These are phyloP conservation scores for Dendrobium nobile DNA, from an alignment of 106 monocot species.

Conservation along the genomic window DNA sequence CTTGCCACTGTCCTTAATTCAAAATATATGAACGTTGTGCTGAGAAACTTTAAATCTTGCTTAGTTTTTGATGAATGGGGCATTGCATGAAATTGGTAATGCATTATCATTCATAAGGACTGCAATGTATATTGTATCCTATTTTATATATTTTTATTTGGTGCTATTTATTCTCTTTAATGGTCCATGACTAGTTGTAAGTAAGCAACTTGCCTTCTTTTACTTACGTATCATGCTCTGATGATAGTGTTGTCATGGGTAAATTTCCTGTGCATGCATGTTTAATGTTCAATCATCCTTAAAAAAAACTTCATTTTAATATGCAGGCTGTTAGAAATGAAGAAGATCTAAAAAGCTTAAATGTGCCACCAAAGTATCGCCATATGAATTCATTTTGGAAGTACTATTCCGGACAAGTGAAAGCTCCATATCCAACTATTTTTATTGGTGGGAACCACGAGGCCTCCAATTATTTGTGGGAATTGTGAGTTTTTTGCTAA, in stretches of 20 bases:
- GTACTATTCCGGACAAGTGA: slow-evolving; percentile 83
- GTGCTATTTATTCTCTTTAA: background rate
- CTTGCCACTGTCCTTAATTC: background rate
- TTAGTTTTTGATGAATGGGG: background rate
- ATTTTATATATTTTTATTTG: background rate
- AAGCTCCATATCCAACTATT: slow-evolving; percentile 85
- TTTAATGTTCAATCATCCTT: background rate
- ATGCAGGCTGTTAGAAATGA: slow-evolving; percentile 83
- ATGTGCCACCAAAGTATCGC: slow-evolving; percentile 71
- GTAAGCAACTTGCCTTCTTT: background rate
- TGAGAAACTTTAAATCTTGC: background rate
- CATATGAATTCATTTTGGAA: slow-evolving; percentile 91
- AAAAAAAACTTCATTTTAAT: background rate
- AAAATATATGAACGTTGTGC: background rate
- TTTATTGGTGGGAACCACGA: slow-evolving; percentile 96
- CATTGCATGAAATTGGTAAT: background rate
- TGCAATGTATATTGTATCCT: background rate
- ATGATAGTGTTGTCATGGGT: background rate
- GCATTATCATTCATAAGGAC: background rate
- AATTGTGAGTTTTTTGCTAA: slow-evolving; percentile 59
- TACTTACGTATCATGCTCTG: background rate
- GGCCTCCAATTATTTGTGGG: slow-evolving; percentile 94
- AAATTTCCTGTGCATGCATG: background rate
- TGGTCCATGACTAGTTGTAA: background rate
- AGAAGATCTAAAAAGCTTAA: slow-evolving; percentile 70